Evolutionary conservation across 2,329 filamentous ascomycete species (phyloP), one percentile per base, ranked within the genome.

Genomic region (Gyromitra esculenta): DNA sequence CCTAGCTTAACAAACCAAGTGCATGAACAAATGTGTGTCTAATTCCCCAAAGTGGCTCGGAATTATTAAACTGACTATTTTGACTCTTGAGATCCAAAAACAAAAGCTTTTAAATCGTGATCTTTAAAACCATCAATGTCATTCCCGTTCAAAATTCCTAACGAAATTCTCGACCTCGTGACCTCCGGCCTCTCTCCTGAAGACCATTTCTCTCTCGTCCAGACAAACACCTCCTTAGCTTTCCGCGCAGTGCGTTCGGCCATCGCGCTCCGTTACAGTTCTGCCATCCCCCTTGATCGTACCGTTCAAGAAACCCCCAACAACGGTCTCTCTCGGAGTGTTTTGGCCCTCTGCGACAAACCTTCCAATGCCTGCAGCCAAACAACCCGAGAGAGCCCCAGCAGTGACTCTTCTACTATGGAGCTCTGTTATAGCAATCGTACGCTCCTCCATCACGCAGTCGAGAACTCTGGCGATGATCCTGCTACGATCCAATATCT

Each of bases 131-230:
- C 18, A 9, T 35, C 57, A 65, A 56, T 48, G n/a, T 57, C 70
- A 15, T 31, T 15, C n/a, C 5, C 66, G 3, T 62, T 73, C n/a
- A 54, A 73, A 13, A 65, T 73, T 31, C 70, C 70, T 13, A 66
- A 66, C 52, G 70, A 73, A 52, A 25, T 73, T 5, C 62, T 73
- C 25, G 37, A 54, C n/a, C 39, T 73, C 52, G 41, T 73, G 11
- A 48, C 60, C 11, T 43, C 39, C n/a, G 37, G 41, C n/a, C 69
- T 73, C 50, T n/a, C 50, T 9, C 21, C 60, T 4, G 41, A 66
- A 31, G 69, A 73, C 18, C 41, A 41, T 25, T 73, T 73, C 62
- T 73, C 69, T 7, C 50, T 73, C 15, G 7, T 59, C 7, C 69
- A 73, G 48, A n/a, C 69, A n/a, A 73, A 73, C 62, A 25, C 11